A percentile compares a stretch with the other conserved stretches of the same genome.
Conservation (phyloP, 2,329 filamentous ascomycete species). For the Colletotrichum scovillei region DNA sequence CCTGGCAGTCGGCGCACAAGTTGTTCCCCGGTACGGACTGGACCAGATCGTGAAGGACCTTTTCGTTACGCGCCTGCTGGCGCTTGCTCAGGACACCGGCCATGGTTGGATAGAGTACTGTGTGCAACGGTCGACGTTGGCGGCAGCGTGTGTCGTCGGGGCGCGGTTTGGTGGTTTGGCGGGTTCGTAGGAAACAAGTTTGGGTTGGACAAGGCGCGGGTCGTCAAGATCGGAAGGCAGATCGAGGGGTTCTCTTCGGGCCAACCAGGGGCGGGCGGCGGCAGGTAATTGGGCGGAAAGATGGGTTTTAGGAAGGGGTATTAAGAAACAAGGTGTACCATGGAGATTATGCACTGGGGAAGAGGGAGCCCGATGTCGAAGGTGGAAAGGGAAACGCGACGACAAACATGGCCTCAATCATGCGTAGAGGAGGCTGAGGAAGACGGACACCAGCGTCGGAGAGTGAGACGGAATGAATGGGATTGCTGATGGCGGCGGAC, state of each 20-base stretch:
- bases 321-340: constrained; percentile 18
- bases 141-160: background rate
- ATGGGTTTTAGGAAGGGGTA: constrained; percentile 22
- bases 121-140: constrained; percentile 26
- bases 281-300: constrained; percentile 13
- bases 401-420: constrained; percentile 32
- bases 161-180: constrained; percentile 6
- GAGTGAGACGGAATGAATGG: background rate
- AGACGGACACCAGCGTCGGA: constrained; percentile 13
- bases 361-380: constrained; percentile 31
- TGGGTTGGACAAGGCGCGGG: constrained; percentile 18
- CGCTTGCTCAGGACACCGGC: constrained; percentile 87
- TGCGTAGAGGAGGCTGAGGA: constrained; percentile 30
- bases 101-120: constrained; percentile 59
- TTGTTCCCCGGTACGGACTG: constrained; percentile 88
- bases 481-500: constrained; percentile 3
- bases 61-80: constrained; percentile 97
- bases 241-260: constrained; percentile 28
- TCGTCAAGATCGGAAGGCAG: constrained; percentile 14
- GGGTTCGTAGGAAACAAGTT: constrained; percentile 16
- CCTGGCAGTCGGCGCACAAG: constrained; percentile 91
- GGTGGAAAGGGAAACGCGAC: constrained; percentile 25
- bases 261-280: constrained; percentile 16
- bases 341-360: constrained; percentile 31
- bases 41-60: constrained; percentile 88